Evolutionary conservation across 495 filamentous ascomycete species (phyloP), one percentile per base, ranked within the genome.

Genomic region (Penicillium paxilli): DNA sequence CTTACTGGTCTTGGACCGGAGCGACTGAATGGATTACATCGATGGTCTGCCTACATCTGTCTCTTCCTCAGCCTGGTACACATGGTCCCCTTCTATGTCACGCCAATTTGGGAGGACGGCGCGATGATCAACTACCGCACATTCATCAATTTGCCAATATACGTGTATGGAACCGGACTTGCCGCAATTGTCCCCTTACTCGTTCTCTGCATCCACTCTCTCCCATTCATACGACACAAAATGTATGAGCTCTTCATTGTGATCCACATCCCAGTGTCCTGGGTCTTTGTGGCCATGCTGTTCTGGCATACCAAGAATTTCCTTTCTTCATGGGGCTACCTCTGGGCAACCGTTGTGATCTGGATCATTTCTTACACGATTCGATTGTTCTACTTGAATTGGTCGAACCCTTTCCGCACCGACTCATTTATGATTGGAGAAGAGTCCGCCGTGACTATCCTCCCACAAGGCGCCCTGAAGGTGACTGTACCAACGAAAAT

Each of bases 251-350:
- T 91, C 2, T 98, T 97, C 62, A 81, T 93, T 14, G 70, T 84
- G 25, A 68, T 93, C 14, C 93, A 98, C 63, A 85, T 91, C 1
- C 89, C 92, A 0, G 84, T 90, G 10, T 87, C 92, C 2, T 81
- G 92, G 45, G 78, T 90, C 30, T 96, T 90, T 63, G 67, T 97
- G 26, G 91, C 78, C 9, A 81, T 96, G 73, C 81, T 98, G 14
- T 96, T 98, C 71, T 98, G 93, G 93, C 93, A 98, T 69, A 94
- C 88, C 60, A 86, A 90, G 61, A 96, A 98, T 68, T 95, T 90
- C 65, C 77, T 98, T 24, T 86, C 85, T 14, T 95, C 92, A 5
- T 98, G 94, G 93, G 78, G 83, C 67, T 98, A 97, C 61, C 80
- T 98, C 8, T 94, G 80, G 60, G 86, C 90, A 9, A 94, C 91